A percentile compares a stretch with the other conserved stretches of the same genome.
Evolutionary conservation across 2,329 filamentous ascomycete species (phyloP).

Genomic region (Teratosphaeriaceae sp.): DNA sequence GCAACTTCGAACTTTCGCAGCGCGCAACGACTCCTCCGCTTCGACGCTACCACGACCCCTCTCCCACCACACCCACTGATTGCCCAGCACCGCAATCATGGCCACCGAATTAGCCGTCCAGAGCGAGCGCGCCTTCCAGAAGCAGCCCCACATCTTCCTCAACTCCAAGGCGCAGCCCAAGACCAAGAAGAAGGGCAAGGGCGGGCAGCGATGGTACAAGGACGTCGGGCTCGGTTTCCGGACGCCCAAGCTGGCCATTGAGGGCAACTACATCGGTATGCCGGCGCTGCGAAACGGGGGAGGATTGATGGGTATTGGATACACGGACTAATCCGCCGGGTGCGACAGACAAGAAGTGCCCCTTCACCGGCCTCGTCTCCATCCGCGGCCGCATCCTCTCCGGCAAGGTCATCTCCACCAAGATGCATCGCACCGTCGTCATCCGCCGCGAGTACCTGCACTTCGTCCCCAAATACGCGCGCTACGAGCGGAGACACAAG

Average conservation of each 20-base stretch:
- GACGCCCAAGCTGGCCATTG: conserved; percentile 97
- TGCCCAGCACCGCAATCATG: conserved; percentile 58
- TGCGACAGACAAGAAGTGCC: conserved; percentile 96
- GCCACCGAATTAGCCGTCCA: conserved; percentile 99
- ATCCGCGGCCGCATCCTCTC: conserved; percentile 99
- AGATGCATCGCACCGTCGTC: conserved; percentile 99
- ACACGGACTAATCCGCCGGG: conserved; percentile 11
- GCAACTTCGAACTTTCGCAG: background rate
- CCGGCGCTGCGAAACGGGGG: background rate
- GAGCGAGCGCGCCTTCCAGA: conserved; percentile 99
- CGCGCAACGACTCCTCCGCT: background rate
- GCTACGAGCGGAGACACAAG: conserved; percentile 99
- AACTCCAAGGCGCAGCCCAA: conserved; percentile 92
- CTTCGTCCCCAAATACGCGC: conserved; percentile 98
- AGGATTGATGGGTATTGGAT: background rate
- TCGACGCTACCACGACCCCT: conserved; percentile 1
- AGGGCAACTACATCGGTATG: conserved; percentile 98
- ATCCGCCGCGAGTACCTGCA: conserved; percentile 99
- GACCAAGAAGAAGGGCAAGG: conserved; percentile 76
- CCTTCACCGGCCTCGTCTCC: conserved; percentile 97
- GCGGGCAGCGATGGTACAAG: conserved; percentile 97
- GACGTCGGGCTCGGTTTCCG: conserved; percentile 99
- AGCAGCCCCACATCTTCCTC: conserved; percentile 99
- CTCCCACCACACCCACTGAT: conserved; percentile 8
- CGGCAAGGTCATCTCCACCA: conserved; percentile 98